Conservation (phyloP, 441 rosid species). For the Gossypium aridum region DNA sequence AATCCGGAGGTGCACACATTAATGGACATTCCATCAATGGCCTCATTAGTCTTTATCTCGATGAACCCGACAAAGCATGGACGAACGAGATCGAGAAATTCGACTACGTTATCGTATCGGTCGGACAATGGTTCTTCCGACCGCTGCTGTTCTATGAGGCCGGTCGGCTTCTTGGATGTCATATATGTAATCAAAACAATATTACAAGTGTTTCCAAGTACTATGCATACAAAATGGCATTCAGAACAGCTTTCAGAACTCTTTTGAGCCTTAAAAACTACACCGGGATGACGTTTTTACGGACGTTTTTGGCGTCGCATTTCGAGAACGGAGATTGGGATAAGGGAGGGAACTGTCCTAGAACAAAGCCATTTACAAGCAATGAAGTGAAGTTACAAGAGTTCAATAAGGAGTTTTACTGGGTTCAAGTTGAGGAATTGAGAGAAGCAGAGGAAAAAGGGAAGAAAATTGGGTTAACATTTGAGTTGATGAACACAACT, state of each 20-base stretch:
- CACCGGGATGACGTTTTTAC: slow-evolving; percentile 45
- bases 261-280: slow-evolving; percentile 29
- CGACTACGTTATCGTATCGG: slow-evolving; percentile 59
- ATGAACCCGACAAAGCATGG: slow-evolving; percentile 62
- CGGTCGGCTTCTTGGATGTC: slow-evolving; percentile 44
- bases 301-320: slow-evolving; percentile 68
- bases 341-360: slow-evolving; percentile 52
- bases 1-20: slow-evolving; percentile 41
- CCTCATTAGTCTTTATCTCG: slow-evolving; percentile 52
- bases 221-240: slow-evolving; percentile 57
- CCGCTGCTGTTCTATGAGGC: slow-evolving; percentile 49
- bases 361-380: slow-evolving; percentile 45
- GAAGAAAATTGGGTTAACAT: slow-evolving; percentile 32
- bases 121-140: slow-evolving; percentile 79
- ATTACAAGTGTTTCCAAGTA: slow-evolving; percentile 33
- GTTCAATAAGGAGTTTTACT: slow-evolving; percentile 36
- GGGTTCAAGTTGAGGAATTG: slow-evolving; percentile 56
- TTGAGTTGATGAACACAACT: slow-evolving; percentile 48
- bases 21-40: slow-evolving; percentile 33
- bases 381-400: slow-evolving; percentile 43
- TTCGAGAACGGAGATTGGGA: slow-evolving; percentile 73
- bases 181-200: slow-evolving; percentile 37
- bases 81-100: slow-evolving; percentile 35
- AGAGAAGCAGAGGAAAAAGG: slow-evolving; percentile 41
- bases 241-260: slow-evolving; percentile 48